A percentile compares a stretch with the other conserved stretches of the same genome.
Conservation (phyloP, 2,329 filamentous ascomycete species). For the Ophiostoma tasmaniense region DNA sequence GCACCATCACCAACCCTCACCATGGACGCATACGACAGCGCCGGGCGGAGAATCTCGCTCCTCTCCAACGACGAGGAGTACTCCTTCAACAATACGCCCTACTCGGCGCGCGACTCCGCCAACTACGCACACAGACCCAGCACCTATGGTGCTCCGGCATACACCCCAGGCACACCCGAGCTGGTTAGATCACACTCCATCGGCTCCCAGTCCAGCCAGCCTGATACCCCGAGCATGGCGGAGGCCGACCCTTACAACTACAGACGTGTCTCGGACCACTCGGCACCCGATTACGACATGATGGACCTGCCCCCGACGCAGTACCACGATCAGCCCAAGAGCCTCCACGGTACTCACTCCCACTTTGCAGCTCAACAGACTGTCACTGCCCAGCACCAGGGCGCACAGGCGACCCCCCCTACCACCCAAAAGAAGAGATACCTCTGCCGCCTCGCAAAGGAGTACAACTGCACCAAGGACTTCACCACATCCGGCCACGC, state of each 20-base stretch:
- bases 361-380: not conserved
- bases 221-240: constrained; percentile 33
- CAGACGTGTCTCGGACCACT: constrained; percentile 23
- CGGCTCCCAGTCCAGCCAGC: constrained; percentile 7
- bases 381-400: not conserved
- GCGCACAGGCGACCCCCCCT: no score
- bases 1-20: constrained; percentile 21
- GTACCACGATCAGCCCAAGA: not conserved
- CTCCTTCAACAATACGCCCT: not conserved
- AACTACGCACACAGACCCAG: not conserved
- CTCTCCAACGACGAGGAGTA: constrained; percentile 31
- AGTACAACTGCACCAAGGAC: constrained; percentile 64
- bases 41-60: constrained; percentile 50
- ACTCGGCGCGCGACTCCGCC: not conserved
- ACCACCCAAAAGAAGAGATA: constrained; percentile 49
- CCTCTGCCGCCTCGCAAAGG: constrained; percentile 64
- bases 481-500: constrained; percentile 81
- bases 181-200: not conserved
- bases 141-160: not conserved
- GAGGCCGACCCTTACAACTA: constrained; percentile 19
- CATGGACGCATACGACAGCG: constrained; percentile 49
- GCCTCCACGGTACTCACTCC: not conserved
- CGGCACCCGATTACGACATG: not conserved
- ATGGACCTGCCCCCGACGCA: not conserved
- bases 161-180: constrained; percentile 19